Percentiles rank a stretch among this genome's conserved stretches.
Conservation (phyloP, 2,329 filamentous ascomycete genomes). For the Cladophialophora yegresii region DNA sequence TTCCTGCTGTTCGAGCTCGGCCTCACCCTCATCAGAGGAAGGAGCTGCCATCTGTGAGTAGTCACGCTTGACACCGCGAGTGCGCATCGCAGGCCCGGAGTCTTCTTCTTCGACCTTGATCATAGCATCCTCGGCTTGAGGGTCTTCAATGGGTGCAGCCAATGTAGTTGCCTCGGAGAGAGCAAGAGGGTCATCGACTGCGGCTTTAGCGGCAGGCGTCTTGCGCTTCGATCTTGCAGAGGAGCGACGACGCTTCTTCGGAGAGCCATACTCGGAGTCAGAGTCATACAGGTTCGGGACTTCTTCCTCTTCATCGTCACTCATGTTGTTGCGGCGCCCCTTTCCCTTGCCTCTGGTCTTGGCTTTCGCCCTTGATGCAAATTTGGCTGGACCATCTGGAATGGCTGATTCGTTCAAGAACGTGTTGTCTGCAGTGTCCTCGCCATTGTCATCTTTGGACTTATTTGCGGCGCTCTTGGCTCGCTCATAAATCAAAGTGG, state of each 20-base stretch:
- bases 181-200: neutral
- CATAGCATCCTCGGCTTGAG: conserved; percentile 51
- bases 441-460: neutral
- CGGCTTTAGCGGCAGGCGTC: neutral
- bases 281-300: conserved; percentile 26
- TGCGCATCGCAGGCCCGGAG: conserved; percentile 22
- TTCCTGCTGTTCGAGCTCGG: conserved; percentile 13
- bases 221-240: conserved; percentile 14
- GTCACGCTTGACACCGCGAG: conserved; percentile 30
- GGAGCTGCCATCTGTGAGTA: conserved; percentile 19
- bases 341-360: conserved; percentile 15
- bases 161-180: neutral
- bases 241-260: conserved; percentile 14
- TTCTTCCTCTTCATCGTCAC: conserved; percentile 29
- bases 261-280: conserved; percentile 18
- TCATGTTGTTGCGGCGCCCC: conserved; percentile 8
- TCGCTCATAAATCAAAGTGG: conserved; percentile 15
- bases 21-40: conserved; percentile 5
- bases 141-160: neutral
- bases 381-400: neutral
- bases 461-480: neutral
- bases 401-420: neutral
- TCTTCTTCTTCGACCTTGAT: conserved; percentile 60
- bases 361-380: conserved; percentile 1
- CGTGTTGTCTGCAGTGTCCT: neutral